Conservation (phyloP, 306 rosid genomes). For the Gynostemma pentaphyllum region DNA sequence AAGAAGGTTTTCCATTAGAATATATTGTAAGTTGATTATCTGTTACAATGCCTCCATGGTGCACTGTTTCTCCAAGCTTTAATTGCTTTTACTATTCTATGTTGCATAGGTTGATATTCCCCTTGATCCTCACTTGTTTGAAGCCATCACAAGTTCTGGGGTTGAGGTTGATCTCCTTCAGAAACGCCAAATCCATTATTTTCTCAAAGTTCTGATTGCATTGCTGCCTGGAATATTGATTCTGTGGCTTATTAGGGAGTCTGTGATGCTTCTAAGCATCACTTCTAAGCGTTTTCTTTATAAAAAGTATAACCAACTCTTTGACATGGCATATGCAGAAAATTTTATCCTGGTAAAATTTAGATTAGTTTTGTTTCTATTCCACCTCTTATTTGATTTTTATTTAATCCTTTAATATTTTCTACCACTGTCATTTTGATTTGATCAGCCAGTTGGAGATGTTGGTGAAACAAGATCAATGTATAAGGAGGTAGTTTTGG, state of each 20-base stretch:
- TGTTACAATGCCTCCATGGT: slow-evolving; percentile 6
- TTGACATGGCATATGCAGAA: slow-evolving; percentile 88
- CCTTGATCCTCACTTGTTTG: slow-evolving; percentile 84
- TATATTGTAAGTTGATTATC: slow-evolving; percentile 54
- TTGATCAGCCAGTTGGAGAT: slow-evolving; percentile 73
- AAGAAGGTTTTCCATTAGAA: slow-evolving; percentile 93
- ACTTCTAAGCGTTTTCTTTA: slow-evolving; percentile 69
- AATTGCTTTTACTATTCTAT: background rate
- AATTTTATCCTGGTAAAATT: slow-evolving; percentile 75
- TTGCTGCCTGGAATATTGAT: slow-evolving; percentile 74
- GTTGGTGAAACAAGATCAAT: slow-evolving; percentile 74
- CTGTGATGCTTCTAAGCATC: slow-evolving; percentile 55
- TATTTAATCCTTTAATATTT: background rate
- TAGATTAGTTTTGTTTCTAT: background rate
- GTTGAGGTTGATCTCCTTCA: slow-evolving; percentile 93
- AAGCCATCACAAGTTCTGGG: slow-evolving; percentile 74
- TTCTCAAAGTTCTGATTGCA: slow-evolving; percentile 73
- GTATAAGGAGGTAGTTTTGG: slow-evolving; percentile 86
- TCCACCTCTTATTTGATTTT: background rate
- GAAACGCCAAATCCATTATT: slow-evolving; percentile 73
- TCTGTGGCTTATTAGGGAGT: slow-evolving; percentile 79
- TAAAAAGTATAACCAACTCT: slow-evolving; percentile 83
- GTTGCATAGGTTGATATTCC: slow-evolving; percentile 82
- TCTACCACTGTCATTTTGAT: slow-evolving; percentile 6
- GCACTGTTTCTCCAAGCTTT: slow-evolving; percentile 5